Evolutionary conservation across 257 asterid species (phyloP), one percentile per base, ranked within the genome.

Genomic region (Lavandula angustifolia): DNA sequence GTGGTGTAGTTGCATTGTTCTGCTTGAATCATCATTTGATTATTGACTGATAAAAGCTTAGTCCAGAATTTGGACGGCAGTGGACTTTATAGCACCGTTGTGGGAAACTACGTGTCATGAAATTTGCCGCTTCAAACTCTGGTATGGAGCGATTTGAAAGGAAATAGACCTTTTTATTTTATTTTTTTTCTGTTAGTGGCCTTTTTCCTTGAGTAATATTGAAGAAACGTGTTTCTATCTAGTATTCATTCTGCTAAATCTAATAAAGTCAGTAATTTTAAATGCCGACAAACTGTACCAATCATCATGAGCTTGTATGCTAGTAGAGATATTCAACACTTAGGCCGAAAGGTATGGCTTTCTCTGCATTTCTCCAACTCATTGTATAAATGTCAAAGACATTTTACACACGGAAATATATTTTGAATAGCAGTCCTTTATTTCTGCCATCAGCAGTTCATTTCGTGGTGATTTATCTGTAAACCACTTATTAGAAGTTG

Each of bases 101-200:
- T 78, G 82, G 80, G 51, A 67, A 61, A 56, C 53, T 61, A 76
- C 68, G 79, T 76, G 82, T 74, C 81, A 49, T 57, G 65, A 73
- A 62, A 50, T 69, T 31, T 46, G 75, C 69, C 60, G 71, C 62
- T 57, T 44, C 67, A 44, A 42, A 54, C 79, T 56, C 71, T 53
- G 61, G 60, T 68, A 35, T 61, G 80, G 64, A 53, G 65, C 10
- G 14, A 67, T 68, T 67, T 69, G 54, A 79, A 79, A 76, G 76
- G 79, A 62, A 48, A 44, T 65, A 16, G 71, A 68, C 75, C 62
- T 74, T 66, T 78, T 71, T 69, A 68, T 72, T n/a, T n/a, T n/a
- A n/a, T n/a, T n/a, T n/a, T n/a, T n/a, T n/a, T n/a, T n/a, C 75
- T 69, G 78, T 62, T 74, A 82, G 83, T 82, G 87, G 81, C 70